Conservation (phyloP, 257 asterid genomes). For the Cruciata laevipes region DNA sequence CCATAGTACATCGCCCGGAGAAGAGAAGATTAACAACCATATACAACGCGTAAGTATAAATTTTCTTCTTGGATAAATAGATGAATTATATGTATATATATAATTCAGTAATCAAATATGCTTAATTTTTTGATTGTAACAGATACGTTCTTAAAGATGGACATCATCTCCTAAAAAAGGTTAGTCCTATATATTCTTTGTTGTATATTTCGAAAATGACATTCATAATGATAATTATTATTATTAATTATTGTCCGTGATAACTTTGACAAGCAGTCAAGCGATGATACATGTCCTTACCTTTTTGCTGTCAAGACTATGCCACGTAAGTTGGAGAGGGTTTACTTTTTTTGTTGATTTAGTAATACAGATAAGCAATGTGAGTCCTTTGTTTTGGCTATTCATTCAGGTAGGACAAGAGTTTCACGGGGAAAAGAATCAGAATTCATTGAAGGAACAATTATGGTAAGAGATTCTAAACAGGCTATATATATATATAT, state of each 20-base stretch:
- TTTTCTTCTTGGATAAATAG: too few species aligned
- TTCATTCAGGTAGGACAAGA: slow-evolving; percentile 3
- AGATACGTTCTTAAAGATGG: slow-evolving; percentile 62
- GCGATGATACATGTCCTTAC: slow-evolving; percentile 43
- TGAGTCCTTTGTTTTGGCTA: slow-evolving; percentile 2
- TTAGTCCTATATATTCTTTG: slow-evolving; percentile 11
- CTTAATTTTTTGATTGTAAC: slow-evolving; percentile 4
- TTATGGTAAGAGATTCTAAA: slow-evolving; percentile 35
- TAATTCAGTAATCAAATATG: slow-evolving; percentile 1
- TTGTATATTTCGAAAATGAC: too few species aligned
- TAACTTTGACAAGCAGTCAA: slow-evolving; percentile 21
- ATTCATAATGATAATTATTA: too few species aligned
- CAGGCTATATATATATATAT: background rate
- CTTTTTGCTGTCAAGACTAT: slow-evolving; percentile 32
- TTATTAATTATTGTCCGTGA: background rate
- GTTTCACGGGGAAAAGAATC: slow-evolving; percentile 12
- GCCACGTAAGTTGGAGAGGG: too few species aligned
- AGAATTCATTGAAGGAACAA: slow-evolving; percentile 50
- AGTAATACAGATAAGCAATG: too few species aligned
- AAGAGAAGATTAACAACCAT: too few species aligned
- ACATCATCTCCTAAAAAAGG: slow-evolving; percentile 48
- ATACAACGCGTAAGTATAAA: too few species aligned
- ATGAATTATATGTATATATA: too few species aligned
- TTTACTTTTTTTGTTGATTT: background rate
- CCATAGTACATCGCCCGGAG: too few species aligned